These are phyloP conservation scores for Pilobolus umbonatus DNA, from an alignment of 192 early-diverging fungal species.

Conservation along the genomic window DNA sequence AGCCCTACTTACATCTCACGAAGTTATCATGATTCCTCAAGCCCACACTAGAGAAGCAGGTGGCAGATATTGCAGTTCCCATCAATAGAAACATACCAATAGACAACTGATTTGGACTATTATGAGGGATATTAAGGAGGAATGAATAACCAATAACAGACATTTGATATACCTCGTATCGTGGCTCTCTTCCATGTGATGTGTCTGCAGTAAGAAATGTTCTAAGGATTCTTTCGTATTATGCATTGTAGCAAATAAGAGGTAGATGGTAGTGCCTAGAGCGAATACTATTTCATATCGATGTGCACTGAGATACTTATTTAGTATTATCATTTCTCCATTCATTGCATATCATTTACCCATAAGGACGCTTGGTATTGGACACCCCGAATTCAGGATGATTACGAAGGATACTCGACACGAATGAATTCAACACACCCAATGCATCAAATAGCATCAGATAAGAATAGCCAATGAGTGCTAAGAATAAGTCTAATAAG, in stretches of 20 bases:
- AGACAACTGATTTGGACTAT: not conserved
- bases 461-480: constrained; percentile 45
- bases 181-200: constrained; percentile 37
- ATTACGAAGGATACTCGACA: constrained; percentile 43
- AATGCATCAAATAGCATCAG: constrained; percentile 56
- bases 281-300: constrained; percentile 51
- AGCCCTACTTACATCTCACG: constrained; percentile 36
- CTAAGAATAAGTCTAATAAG: constrained; percentile 16
- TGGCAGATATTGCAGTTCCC: constrained; percentile 32
- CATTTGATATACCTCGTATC: not conserved
- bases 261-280: constrained; percentile 44
- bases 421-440: constrained; percentile 48
- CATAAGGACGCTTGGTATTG: constrained; percentile 50
- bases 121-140: too few relatives aligned
- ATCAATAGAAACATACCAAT: constrained; percentile 34
- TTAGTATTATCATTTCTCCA: not conserved
- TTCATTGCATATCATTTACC: constrained; percentile 26
- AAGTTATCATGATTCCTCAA: constrained; percentile 50
- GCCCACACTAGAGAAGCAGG: constrained; percentile 41
- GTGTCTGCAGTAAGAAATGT: constrained; percentile 48
- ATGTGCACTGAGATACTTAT: constrained; percentile 34
- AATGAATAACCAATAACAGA: too few relatives aligned
- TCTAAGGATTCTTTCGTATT: constrained; percentile 55
- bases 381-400: constrained; percentile 36
- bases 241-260: constrained; percentile 55